Conservation (phyloP, 2,329 filamentous ascomycete genomes). For the Didymella pinodella region DNA sequence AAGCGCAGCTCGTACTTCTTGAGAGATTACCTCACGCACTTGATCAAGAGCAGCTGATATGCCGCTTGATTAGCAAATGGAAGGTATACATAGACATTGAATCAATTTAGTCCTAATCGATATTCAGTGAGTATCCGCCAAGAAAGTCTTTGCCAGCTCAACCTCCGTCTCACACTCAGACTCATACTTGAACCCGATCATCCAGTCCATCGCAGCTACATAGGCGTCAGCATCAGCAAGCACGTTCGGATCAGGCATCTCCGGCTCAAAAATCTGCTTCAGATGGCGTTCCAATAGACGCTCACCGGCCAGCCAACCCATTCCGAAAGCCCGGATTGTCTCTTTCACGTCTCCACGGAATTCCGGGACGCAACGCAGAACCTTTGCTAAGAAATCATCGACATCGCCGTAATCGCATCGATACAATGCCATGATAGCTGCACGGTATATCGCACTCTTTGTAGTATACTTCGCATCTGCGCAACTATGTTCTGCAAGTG, state of each 20-base stretch:
- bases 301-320: conserved; percentile 9
- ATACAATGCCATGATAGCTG: conserved; percentile 9
- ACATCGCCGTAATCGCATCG: conserved; percentile 2
- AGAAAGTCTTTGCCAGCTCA: too few species aligned
- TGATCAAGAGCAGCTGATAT: background rate
- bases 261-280: too few species aligned
- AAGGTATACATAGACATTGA: too few species aligned
- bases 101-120: too few species aligned
- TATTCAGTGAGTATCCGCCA: too few species aligned
- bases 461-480: conserved; percentile 23
- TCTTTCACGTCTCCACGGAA: conserved; percentile 2
- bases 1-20: conserved; percentile 38
- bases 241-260: too few species aligned
- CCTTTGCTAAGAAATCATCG: conserved; percentile 7
- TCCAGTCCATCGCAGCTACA: background rate
- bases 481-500: conserved; percentile 16
- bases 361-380: conserved; percentile 4
- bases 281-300: background rate
- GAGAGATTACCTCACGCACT: conserved; percentile 20
- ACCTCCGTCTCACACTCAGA: too few species aligned
- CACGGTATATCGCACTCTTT: conserved; percentile 24
- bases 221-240: too few species aligned
- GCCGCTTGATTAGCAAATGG: too few species aligned
- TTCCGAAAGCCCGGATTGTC: background rate
- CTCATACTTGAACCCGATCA: too few species aligned